These are phyloP conservation scores for Aureobasidium lini DNA, from an alignment of 2,329 filamentous ascomycete genomes.

Conservation along the genomic window DNA sequence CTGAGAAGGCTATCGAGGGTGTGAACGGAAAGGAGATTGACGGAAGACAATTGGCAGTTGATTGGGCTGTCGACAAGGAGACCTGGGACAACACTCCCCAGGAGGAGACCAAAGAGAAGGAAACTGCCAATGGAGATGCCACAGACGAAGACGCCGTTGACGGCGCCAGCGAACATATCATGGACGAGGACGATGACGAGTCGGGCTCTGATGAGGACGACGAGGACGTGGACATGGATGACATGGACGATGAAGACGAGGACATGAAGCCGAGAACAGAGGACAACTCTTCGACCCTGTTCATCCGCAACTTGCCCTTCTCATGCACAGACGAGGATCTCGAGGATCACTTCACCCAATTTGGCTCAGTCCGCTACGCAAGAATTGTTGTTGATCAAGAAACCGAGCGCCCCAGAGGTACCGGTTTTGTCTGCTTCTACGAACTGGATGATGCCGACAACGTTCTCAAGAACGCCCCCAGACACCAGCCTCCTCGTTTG, in stretches of 20 bases:
- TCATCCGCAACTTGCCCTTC: slow-evolving; percentile 91
- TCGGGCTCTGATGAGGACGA: slow-evolving; percentile 28
- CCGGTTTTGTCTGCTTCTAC: slow-evolving; percentile 91
- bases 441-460: slow-evolving; percentile 64
- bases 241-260: slow-evolving; percentile 35
- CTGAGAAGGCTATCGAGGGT: slow-evolving; percentile 74
- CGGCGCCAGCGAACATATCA: slow-evolving; percentile 28
- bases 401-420: slow-evolving; percentile 82
- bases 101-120: slow-evolving; percentile 38
- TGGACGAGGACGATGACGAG: slow-evolving; percentile 25
- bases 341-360: slow-evolving; percentile 77
- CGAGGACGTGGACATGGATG: slow-evolving; percentile 34
- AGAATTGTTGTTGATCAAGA: slow-evolving; percentile 80
- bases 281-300: slow-evolving; percentile 71
- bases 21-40: slow-evolving; percentile 89
- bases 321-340: slow-evolving; percentile 75
- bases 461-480: slow-evolving; percentile 71
- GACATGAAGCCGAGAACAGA: slow-evolving; percentile 28
- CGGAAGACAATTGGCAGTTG: slow-evolving; percentile 80
- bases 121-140: slow-evolving; percentile 20
- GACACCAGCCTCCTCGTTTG: slow-evolving; percentile 32
- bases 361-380: slow-evolving; percentile 84
- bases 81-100: slow-evolving; percentile 52
- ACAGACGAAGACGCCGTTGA: slow-evolving; percentile 25
- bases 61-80: slow-evolving; percentile 92